Evolutionary conservation across 1,139 yeast species (phyloP), one percentile per base, ranked within the genome.

Genomic region (Diutina mesorugosa): DNA sequence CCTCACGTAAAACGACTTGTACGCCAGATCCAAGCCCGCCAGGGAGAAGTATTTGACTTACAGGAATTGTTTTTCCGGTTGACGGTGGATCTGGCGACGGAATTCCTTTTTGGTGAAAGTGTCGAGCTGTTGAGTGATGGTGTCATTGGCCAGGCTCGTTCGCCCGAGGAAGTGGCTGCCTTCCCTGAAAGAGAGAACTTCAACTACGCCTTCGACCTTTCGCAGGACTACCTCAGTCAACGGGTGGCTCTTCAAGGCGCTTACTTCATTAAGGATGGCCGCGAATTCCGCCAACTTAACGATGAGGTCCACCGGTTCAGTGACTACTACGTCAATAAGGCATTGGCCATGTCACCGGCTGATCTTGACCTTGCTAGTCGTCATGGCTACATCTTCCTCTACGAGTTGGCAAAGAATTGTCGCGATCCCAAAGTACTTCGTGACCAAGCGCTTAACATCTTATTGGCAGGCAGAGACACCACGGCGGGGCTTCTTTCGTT

Each of bases 381-480:
- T 57, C 74, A 71, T 28, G 79, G 82, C 26, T 79, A 78, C 61
- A 71, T 77, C 21, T 79, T 80, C 64, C 70, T 80, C 60, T 76
- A 76, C 59, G 83, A 78, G 61, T 71, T 80, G 60, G 78, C 70
- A 45, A 76, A 78, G 62, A 77, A 77, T 60, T 78, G 84, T 1
- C 71, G 76, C 57, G 76, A 80, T 63, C 80, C 79, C 6, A 66
- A 62, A 46, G 69, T 74, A n/a, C 72, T 80, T 60, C 72, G 81
- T 56, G 81, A 79, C 62, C 83, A 80, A 64, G 71, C 78, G 47
- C 68, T 80, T 61, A 79, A 78, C 60, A 76, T 80, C 60, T 66
- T 80, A 58, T 68, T 80, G 38, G 84, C 84, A 35, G 84, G 83
- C 18, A 71, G 84, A 64, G 84, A 80, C 64, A 80, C 85, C 53